Evolutionary conservation across 2,329 filamentous ascomycete species (phyloP), one percentile per base, ranked within the genome.

Genomic region (Talaromyces sp.): DNA sequence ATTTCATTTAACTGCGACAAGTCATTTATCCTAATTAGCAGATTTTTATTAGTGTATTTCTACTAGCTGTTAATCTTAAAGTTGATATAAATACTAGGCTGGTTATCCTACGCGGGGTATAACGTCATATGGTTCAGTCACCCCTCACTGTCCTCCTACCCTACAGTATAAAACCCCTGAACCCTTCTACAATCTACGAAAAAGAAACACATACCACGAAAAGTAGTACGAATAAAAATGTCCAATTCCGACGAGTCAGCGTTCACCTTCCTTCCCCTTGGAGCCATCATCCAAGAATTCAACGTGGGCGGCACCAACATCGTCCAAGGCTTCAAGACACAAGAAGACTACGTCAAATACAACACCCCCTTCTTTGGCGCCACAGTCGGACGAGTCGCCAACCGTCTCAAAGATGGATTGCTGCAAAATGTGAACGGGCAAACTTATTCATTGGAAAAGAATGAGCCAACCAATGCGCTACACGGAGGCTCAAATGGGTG

Each of bases 351-450:
- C 77, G 82, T 82, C 63, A 76, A 84, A 65, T 78, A 92, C 79
- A 93, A 94, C 76, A 78, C 75, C 10, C 86, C 89, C 1, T 92
- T 86, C 78, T 97, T 96, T 70, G 93, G 94, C 63, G 92, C 93
- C 72, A 97, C 91, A 45, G 96, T 97, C 71, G 94, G 94, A 57
- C 89, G 84, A 39, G 80, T 84, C 31, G 82, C 91, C 61, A 97
- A 97, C 77, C 87, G 93, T 58, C 85, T 96, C 70, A 83, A 84
- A 58, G 79, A 81, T 67, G 91, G 86, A 25, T 80, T 84, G 64
- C 84, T 96, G 70, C 76, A 86, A 65, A 80, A 79, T 55, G 75
- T 96, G 65, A 95, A 95, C 73, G 80, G 80, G 15, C 81, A 84
- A 67, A 77, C 80, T 2, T 93, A 93, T 74, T 66, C 78, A 11